Evolutionary conservation across 2,329 filamentous ascomycete species (phyloP).

Genomic region (Pleurostoma richardsiae): DNA sequence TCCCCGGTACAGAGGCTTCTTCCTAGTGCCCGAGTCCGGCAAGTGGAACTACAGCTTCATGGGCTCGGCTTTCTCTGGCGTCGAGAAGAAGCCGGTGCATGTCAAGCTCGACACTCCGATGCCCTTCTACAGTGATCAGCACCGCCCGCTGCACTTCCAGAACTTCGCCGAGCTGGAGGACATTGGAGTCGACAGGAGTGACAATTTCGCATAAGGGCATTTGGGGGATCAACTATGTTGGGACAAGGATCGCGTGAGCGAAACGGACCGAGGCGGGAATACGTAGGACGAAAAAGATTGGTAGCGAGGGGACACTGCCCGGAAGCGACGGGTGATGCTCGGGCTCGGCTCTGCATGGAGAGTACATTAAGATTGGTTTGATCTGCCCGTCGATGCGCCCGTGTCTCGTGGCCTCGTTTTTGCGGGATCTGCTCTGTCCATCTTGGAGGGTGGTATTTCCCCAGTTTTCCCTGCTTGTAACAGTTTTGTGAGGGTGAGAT

Average conservation of each 20-base stretch:
- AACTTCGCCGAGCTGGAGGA: constrained; percentile 97
- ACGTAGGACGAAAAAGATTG: background rate
- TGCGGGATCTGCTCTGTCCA: too few relatives aligned
- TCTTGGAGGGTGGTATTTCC: background rate
- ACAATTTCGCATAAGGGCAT: constrained; percentile 76
- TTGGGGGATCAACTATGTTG: background rate
- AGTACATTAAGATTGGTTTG: constrained; percentile 4
- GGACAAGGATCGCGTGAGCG: background rate
- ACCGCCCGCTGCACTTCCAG: constrained; percentile 91
- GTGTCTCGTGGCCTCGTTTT: too few relatives aligned
- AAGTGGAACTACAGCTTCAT: constrained; percentile 99
- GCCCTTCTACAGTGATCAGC: constrained; percentile 86
- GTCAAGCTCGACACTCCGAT: constrained; percentile 91
- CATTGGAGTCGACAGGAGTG: constrained; percentile 86
- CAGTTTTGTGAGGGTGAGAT: constrained; percentile 1
- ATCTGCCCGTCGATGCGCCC: background rate
- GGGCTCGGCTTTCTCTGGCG: constrained; percentile 78
- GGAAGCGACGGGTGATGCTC: background rate
- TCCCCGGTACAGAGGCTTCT: constrained; percentile 91
- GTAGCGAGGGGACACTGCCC: background rate
- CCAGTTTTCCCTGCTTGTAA: background rate
- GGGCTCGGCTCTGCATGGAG: background rate
- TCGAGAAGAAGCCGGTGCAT: constrained; percentile 87
- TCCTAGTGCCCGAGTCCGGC: constrained; percentile 85
- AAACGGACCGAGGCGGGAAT: background rate